Evolutionary conservation across 371 early-diverging fungal species (phyloP).

Genomic region (Syncephalastrum sp.): DNA sequence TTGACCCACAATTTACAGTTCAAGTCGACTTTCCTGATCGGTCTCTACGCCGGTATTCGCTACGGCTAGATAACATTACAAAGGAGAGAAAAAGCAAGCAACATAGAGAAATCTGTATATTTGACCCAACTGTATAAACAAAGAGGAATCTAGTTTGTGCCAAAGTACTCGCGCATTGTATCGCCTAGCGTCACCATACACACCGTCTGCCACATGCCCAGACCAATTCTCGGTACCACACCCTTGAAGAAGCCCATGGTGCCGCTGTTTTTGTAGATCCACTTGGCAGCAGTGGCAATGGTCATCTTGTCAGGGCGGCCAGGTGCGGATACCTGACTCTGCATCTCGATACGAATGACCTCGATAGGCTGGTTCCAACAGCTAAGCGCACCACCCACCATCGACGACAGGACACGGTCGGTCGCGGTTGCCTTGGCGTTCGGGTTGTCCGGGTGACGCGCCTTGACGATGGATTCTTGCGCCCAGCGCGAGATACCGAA

Average conservation of each 20-base stretch:
- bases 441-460: conserved; percentile 46
- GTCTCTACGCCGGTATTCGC: conserved; percentile 51
- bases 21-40: conserved; percentile 55
- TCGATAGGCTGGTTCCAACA: conserved; percentile 98
- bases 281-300: conserved; percentile 78
- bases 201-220: conserved; percentile 93
- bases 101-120: not conserved
- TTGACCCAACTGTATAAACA: not conserved
- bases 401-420: conserved; percentile 78
- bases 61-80: conserved; percentile 38
- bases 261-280: conserved; percentile 90
- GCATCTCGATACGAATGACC: conserved; percentile 97
- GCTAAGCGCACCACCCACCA: conserved; percentile 85
- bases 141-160: conserved; percentile 8
- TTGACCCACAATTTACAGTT: conserved; percentile 62
- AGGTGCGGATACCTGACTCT: conserved; percentile 73
- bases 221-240: conserved; percentile 86
- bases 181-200: conserved; percentile 97
- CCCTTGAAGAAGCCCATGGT: conserved; percentile 92
- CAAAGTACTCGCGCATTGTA: conserved; percentile 9
- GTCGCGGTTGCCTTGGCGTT: conserved; percentile 44
- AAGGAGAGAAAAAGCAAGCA: not conserved
- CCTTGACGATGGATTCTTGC: conserved; percentile 69
- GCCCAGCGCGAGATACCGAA: conserved; percentile 89
- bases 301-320: conserved; percentile 89